Conservation (phyloP, 805 yeast species). For the Saturnispora sekii region DNA sequence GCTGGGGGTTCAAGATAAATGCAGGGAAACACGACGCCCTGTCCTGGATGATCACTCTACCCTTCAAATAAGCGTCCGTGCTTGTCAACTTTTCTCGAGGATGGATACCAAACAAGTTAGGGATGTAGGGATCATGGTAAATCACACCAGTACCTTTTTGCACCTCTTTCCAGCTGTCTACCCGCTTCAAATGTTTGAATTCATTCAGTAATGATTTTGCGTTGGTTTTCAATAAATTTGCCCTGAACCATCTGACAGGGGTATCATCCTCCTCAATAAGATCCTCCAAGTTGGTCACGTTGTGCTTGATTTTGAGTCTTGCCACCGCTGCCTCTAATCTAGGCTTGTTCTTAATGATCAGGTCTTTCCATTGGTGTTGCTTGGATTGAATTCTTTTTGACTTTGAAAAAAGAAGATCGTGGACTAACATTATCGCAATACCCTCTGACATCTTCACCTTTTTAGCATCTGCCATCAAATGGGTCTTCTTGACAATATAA, state of each 20-base stretch:
- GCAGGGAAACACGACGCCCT: conserved; percentile 97
- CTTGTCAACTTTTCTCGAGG: conserved; percentile 64
- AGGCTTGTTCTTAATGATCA: conserved; percentile 67
- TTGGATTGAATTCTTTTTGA: conserved; percentile 83
- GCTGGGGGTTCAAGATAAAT: conserved; percentile 54
- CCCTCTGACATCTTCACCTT: conserved; percentile 38
- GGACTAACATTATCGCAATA: conserved; percentile 57
- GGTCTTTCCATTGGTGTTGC: conserved; percentile 77
- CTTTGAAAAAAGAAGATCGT: conserved; percentile 69
- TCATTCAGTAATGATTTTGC: conserved; percentile 31
- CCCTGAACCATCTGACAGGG: conserved; percentile 73
- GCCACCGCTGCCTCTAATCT: conserved; percentile 75
- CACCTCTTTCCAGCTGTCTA: conserved; percentile 33
- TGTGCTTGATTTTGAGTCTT: conserved; percentile 64
- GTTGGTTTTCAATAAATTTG: conserved; percentile 51
- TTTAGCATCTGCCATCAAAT: conserved; percentile 47
- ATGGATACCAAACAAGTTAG: conserved; percentile 71
- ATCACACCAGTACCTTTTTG: conserved; percentile 40
- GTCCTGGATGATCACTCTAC: conserved; percentile 85
- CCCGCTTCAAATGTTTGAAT: conserved; percentile 36
- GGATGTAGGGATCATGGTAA: conserved; percentile 65
- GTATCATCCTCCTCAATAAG: conserved; percentile 50
- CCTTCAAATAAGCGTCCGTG: conserved; percentile 60
- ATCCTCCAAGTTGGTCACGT: conserved; percentile 47
- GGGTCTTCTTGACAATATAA: conserved; percentile 55